These are phyloP conservation scores for Chalciporus piperatus DNA, from an alignment of 768 basidiomycete genomes.

Conservation along the genomic window DNA sequence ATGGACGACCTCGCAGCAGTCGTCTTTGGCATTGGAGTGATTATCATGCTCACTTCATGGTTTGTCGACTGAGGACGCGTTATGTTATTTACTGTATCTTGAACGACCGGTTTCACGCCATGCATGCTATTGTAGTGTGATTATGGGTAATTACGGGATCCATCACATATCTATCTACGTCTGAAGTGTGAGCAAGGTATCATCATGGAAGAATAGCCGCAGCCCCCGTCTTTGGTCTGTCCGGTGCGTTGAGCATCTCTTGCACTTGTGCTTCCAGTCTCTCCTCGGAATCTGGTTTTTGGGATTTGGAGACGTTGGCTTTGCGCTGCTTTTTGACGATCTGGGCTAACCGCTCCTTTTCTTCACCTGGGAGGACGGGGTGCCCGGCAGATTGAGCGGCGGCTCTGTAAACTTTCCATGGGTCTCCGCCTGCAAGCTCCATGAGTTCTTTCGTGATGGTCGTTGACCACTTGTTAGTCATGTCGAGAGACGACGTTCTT, in stretches of 20 bases:
- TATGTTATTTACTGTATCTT: not conserved
- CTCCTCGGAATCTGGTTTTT: conserved; percentile 11
- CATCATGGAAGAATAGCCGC: conserved; percentile 38
- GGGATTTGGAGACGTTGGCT: conserved; percentile 5
- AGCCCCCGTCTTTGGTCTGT: conserved; percentile 36
- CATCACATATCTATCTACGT: not conserved
- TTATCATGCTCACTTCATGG: conserved; percentile 55
- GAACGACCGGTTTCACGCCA: not conserved
- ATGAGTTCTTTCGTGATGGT: conserved; percentile 68
- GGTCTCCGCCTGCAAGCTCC: conserved; percentile 58
- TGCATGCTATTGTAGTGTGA: conserved; percentile 3
- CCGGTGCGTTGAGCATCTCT: conserved; percentile 29
- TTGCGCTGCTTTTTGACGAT: conserved; percentile 13
- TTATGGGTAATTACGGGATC: not conserved
- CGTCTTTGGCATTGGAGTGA: conserved; percentile 69
- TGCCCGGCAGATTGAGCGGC: conserved; percentile 45
- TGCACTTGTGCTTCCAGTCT: conserved; percentile 26
- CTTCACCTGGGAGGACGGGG: conserved; percentile 49
- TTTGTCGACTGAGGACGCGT: conserved; percentile 21
- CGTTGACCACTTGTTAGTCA: conserved; percentile 69
- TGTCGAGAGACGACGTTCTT: conserved; percentile 41
- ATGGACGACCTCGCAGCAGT: conserved; percentile 70
- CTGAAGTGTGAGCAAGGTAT: not conserved
- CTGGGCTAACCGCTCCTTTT: conserved; percentile 23
- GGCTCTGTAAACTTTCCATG: conserved; percentile 56